Evolutionary conservation across 192 early-diverging fungal genomes (phyloP), one percentile per base, ranked within the genome.

Genomic region (Kickxella alabastrina): DNA sequence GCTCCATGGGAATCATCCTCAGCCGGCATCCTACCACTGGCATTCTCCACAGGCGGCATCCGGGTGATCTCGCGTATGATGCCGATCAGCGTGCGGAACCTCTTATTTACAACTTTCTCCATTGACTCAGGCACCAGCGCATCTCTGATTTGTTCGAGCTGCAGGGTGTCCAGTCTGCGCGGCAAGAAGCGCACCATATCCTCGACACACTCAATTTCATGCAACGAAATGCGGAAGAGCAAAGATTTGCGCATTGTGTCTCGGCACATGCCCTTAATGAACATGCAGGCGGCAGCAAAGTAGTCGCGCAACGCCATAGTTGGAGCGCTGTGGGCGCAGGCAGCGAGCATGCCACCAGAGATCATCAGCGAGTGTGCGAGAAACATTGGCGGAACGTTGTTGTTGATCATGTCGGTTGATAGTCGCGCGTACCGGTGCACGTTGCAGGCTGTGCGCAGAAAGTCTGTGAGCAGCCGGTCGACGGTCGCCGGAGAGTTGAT

Each of bases 331-430:
- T 62, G 40, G 7, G 70, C 70, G 31, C 62, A 66, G 8, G 63
- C 70, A 0, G 63, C 70, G 36, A 66, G 57, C 24, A 65, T 57
- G 27, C 70, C 63, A 46, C 70, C 70, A 15, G 31, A 43, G n/a
- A 73, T 52, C 58, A 58, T 62, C 23, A 52, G 52, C 37, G 62
- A 49, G 50, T 73, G 55, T 1, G 70, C 57, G 10, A 59, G 37
- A 37, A 73, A 73, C 70, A 73, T 73, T 5, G 63, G 57, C 25
- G 70, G 70, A 40, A 58, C 41, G 1, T 21, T 22, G 60, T 55
- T 52, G 3, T 35, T 37, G n/a, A 56, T 40, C 58, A 57, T 14
- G n/a, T 37, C 42, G 0, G 32, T 6, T 1, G 49, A 32, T 8
- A 42, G 59, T 23, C 43, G 54, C 22, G 52, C 48, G 25, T 53